Percentiles rank a stretch among this genome's conserved stretches.
These are phyloP conservation scores for Starmerella asiatica DNA, from an alignment of 805 yeast species.

Conservation along the genomic window DNA sequence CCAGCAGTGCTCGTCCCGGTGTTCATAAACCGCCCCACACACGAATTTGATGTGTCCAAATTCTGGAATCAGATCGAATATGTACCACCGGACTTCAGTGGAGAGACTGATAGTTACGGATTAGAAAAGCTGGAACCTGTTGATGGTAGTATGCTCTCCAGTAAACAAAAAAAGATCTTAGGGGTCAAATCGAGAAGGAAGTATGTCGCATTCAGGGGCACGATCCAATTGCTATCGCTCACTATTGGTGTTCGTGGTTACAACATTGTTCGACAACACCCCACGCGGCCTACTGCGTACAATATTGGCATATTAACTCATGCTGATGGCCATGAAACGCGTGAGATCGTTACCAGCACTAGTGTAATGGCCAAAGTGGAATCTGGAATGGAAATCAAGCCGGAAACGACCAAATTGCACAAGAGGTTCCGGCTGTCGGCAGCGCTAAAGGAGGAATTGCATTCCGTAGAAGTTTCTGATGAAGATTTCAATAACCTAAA, in stretches of 20 bases:
- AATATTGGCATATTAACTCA: conserved; percentile 34
- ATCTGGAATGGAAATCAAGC: conserved; percentile 9
- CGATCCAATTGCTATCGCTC: conserved; percentile 23
- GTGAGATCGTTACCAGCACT: conserved; percentile 32
- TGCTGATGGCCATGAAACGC: conserved; percentile 38
- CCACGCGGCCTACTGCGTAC: conserved; percentile 2
- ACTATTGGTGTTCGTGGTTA: conserved; percentile 61
- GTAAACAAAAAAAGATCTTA: conserved; percentile 4
- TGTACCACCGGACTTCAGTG: conserved; percentile 1
- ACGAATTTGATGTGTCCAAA: conserved; percentile 9
- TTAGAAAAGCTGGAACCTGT: conserved; percentile 6
- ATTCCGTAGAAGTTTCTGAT: conserved; percentile 2
- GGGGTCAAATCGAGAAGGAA: conserved; percentile 9
- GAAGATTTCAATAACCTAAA: conserved; percentile 3
- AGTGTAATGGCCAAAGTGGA: conserved; percentile 4
- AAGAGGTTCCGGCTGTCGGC: conserved; percentile 2
- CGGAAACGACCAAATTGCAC: neutral
- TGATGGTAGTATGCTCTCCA: conserved; percentile 1
- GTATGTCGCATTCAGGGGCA: conserved; percentile 8
- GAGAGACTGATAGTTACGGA: neutral
- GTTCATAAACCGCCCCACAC: conserved; percentile 5
- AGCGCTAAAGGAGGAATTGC: conserved; percentile 4
- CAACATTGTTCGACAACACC: conserved; percentile 24
- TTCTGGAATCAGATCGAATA: conserved; percentile 17
- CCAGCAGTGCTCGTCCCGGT: conserved; percentile 17